These are phyloP conservation scores for Byssoonygena ceratinophila DNA, from an alignment of 2,329 filamentous ascomycete species.

Conservation along the genomic window DNA sequence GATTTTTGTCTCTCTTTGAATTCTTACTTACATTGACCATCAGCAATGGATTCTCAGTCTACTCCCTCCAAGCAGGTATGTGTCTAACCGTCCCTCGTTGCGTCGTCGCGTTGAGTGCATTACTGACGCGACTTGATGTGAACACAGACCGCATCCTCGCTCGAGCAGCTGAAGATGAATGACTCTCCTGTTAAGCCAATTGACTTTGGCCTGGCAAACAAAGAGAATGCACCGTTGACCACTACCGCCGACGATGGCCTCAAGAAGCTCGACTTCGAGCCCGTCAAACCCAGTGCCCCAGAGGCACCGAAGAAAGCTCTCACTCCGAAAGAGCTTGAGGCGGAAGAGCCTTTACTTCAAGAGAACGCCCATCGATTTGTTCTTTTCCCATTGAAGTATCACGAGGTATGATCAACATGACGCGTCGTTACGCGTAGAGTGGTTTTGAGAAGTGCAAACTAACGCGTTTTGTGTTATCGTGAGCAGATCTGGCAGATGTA, in stretches of 20 bases:
- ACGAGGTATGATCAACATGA: conserved; percentile 61
- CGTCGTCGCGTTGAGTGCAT: conserved; percentile 25
- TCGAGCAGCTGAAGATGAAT: conserved; percentile 77
- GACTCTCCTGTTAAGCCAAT: conserved; percentile 88
- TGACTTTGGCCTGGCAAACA: conserved; percentile 60
- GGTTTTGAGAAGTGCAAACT: conserved; percentile 29
- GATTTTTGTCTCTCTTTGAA: conserved; percentile 7
- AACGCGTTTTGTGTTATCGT: conserved; percentile 25
- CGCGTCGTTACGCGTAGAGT: conserved; percentile 64
- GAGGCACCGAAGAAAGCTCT: conserved; percentile 32
- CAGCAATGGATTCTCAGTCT: conserved; percentile 63
- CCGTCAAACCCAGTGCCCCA: conserved; percentile 36
- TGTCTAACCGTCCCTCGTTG: conserved; percentile 27
- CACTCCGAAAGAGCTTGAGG: conserved; percentile 57
- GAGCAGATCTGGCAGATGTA: conserved; percentile 98
- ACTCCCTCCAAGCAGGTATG: conserved; percentile 64
- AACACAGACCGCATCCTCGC: conserved; percentile 66
- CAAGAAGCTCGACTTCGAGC: conserved; percentile 39
- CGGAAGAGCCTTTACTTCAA: conserved; percentile 79
- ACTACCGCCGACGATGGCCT: conserved; percentile 45
- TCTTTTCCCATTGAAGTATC: conserved; percentile 97
- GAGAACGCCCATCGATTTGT: conserved; percentile 97
- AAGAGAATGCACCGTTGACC: conserved; percentile 62
- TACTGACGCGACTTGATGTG: conserved; percentile 28
- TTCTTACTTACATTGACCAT: conserved; percentile 20